These are phyloP conservation scores for Gossypioides kirkii DNA, from an alignment of 345 rosid genomes.

Conservation along the genomic window DNA sequence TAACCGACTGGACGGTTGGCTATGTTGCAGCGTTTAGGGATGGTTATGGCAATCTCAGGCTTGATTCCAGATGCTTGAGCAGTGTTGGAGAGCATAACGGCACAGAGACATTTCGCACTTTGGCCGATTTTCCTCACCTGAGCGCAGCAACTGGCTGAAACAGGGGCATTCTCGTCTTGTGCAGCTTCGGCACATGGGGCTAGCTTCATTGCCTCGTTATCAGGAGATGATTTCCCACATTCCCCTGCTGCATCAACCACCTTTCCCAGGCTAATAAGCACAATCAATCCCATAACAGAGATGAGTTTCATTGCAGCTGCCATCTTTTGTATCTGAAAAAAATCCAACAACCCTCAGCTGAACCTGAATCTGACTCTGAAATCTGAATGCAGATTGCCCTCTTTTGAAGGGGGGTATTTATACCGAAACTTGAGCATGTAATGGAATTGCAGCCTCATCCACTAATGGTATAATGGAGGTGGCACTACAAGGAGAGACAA, in stretches of 20 bases:
- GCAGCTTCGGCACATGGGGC: slow-evolving; percentile 36
- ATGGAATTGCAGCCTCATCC: slow-evolving; percentile 17
- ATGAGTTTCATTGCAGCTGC: slow-evolving; percentile 21
- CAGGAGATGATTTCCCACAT: slow-evolving; percentile 38
- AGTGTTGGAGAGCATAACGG: slow-evolving; percentile 35
- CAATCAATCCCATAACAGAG: slow-evolving; percentile 25
- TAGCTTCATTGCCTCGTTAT: slow-evolving; percentile 33
- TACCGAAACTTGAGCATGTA: slow-evolving; percentile 19
- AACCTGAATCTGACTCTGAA: not conserved
- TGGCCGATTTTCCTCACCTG: slow-evolving; percentile 33
- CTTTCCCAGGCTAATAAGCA: slow-evolving; percentile 7
- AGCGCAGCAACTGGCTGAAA: slow-evolving; percentile 29
- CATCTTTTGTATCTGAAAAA: slow-evolving; percentile 13
- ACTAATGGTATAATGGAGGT: slow-evolving; percentile 28
- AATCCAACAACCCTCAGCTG: not conserved
- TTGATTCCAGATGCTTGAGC: slow-evolving; percentile 36
- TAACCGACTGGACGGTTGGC: slow-evolving; percentile 42
- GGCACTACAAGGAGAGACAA: slow-evolving; percentile 24
- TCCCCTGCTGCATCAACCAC: slow-evolving; percentile 35
- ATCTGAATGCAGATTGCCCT: slow-evolving; percentile 9
- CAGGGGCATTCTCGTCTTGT: slow-evolving; percentile 28
- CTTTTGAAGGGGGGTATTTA: slow-evolving; percentile 15
- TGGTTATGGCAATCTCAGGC: slow-evolving; percentile 31
- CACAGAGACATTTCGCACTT: slow-evolving; percentile 36
- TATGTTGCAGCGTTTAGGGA: slow-evolving; percentile 43